Conservation (phyloP, 768 basidiomycete species). For the Naganishia vishniacii region DNA sequence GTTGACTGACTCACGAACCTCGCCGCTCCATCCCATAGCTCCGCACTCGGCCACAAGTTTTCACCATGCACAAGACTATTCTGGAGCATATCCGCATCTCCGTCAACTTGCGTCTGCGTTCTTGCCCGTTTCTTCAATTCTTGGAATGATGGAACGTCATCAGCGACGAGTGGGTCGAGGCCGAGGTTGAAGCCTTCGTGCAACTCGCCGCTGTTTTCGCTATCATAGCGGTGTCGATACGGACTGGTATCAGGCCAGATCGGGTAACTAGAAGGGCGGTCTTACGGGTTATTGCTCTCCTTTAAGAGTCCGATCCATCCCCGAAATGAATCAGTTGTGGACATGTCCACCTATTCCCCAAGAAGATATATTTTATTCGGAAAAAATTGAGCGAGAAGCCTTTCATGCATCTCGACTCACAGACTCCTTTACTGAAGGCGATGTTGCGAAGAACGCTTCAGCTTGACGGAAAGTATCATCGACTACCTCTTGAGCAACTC, state of each 20-base stretch:
- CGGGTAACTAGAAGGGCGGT: background rate
- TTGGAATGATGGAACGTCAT: slow-evolving; percentile 17
- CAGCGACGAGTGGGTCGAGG: slow-evolving; percentile 47
- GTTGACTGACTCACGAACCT: slow-evolving; percentile 44
- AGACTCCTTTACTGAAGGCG: background rate
- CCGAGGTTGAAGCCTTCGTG: slow-evolving; percentile 87
- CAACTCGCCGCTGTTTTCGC: slow-evolving; percentile 73
- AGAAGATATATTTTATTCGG: background rate
- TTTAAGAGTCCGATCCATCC: slow-evolving; percentile 59
- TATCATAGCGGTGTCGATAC: background rate
- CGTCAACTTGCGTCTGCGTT: background rate
- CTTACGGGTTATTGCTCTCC: slow-evolving; percentile 36
- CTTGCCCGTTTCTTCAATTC: slow-evolving; percentile 51
- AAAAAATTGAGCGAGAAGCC: slow-evolving; percentile 58
- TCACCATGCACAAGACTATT: slow-evolving; percentile 52
- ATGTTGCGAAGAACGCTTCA: slow-evolving; percentile 57
- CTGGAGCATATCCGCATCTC: slow-evolving; percentile 27
- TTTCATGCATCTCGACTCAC: slow-evolving; percentile 46
- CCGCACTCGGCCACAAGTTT: slow-evolving; percentile 69
- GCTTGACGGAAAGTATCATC: slow-evolving; percentile 49
- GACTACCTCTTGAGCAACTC: slow-evolving; percentile 58
- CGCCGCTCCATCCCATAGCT: slow-evolving; percentile 57
- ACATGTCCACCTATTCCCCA: slow-evolving; percentile 65
- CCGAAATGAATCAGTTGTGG: slow-evolving; percentile 67
- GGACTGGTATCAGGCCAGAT: background rate